Evolutionary conservation across 352 stramenopile genomes (phyloP), one percentile per base, ranked within the genome.

Genomic region (Phytophthora lateralis): DNA sequence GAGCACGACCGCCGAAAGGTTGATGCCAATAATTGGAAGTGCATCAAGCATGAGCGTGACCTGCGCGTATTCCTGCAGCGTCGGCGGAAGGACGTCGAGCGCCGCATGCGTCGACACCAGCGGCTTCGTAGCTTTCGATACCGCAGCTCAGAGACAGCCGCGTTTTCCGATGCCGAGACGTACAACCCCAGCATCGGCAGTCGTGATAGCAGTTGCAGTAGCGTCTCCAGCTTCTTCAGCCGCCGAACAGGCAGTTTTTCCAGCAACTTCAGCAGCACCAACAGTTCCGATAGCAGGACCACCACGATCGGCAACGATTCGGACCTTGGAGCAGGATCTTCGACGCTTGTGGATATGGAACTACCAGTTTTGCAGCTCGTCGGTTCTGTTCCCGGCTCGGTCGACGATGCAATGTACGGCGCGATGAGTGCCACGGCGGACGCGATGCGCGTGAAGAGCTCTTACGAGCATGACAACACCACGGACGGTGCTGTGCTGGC

Each of bases 321-420:
- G 3, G 57, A 69, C n/a, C 35, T 60, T 54, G 50, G 32, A 9
- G 27, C 58, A 17, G 53, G 51, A 12, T 8, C 57, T 1, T 44
- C 62, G 0, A 55, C 46, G n/a, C 26, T 62, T 1, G 8, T 39
- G 17, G 53, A 53, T 6, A 48, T 60, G 0, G 72, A 84, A 26
- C 39, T 84, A 12, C 75, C 73, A 2, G 60, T 80, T 21, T 52
- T 83, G 17, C 65, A 83, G 42, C 66, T 82, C 21, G 63, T 71
- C 5, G 82, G 82, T 15, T 81, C 72, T 8, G 51, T 91, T 0
- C 59, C 70, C 9, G 82, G 82, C 6, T 75, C 71, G 17, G 34
- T 91, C 0, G 71, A 90, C 18, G 82, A 91, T 39, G 75, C 70
- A 15, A 73, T 91, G 63, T 88, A 83, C 54, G 82, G 82, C n/a